Base-by-base conservation (phyloP, 225 moss, liverwort and hornwort species). In the Rhytidiadelphus loreus region DNA sequence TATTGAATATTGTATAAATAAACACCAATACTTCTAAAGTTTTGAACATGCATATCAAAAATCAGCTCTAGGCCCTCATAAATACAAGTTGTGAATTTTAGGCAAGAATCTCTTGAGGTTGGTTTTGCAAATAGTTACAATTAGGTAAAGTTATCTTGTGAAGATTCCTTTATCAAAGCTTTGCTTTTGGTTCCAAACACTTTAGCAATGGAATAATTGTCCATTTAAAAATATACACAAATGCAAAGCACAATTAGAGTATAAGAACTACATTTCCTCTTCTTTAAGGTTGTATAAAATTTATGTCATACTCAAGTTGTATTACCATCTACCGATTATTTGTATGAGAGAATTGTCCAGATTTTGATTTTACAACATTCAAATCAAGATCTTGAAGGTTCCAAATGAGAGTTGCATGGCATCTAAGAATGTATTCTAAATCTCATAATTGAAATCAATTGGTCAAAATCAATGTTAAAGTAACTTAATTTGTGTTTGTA, bases 241-340 rank as follows among this genome's bases (percentile, higher is more conserved):
- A 20, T 1, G 1, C n/a, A 2, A n/a, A 39, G 13, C 0, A 1
- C n/a, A 68, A n/a, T 39, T 22, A n/a, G 13, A 37, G 1, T 66
- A 33, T 68, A 22, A 11, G 4, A 68, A n/a, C 4, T n/a, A n/a
- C 4, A 12, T 7, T 68, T 68, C 7, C 4, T 68, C 6, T 23
- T 68, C 7, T 68, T 68, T 13, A 13, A n/a, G 7, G 13, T 7
- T n/a, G 7, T n/a, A n/a, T 22, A 7, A 22, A 22, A 68, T 12
- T 68, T n/a, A 12, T n/a, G 13, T 7, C 2, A 68, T n/a, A 22
- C 5, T 37, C 21, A 20, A 13, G 22, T 68, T n/a, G 35, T 68
- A n/a, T 68, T 21, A 15, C 6, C 22, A n/a, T 7, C n/a, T 12
- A 12, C 7, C 23, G 33, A 50, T 50, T 62, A 12, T 68, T n/a